Conservation (phyloP, 768 basidiomycete genomes). For the Boletus insuetus region DNA sequence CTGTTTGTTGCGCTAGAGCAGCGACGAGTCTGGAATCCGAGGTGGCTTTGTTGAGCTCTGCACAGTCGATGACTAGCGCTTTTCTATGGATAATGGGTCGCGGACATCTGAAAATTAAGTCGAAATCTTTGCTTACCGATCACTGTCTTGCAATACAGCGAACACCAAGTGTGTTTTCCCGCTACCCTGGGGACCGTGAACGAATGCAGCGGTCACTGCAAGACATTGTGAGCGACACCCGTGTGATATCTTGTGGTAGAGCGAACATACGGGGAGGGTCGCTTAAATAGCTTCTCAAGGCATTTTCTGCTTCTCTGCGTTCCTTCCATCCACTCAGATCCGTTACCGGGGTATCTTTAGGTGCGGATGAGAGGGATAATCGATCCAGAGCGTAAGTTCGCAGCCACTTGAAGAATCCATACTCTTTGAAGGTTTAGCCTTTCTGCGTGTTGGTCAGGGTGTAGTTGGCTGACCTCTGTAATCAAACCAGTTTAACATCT, state of each 20-base stretch:
- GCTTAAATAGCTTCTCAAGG: slow-evolving; percentile 66
- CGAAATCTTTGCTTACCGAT: slow-evolving; percentile 39
- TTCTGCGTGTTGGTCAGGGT: not conserved
- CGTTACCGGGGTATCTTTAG: slow-evolving; percentile 12
- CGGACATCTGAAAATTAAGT: not conserved
- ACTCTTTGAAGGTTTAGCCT: slow-evolving; percentile 45
- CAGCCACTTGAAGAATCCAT: slow-evolving; percentile 74
- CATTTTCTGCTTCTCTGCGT: slow-evolving; percentile 69
- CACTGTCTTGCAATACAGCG: slow-evolving; percentile 47
- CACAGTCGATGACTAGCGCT: slow-evolving; percentile 80
- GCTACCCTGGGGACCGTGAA: slow-evolving; percentile 83
- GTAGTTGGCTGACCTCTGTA: slow-evolving; percentile 49
- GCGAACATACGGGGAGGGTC: slow-evolving; percentile 66
- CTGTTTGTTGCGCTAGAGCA: slow-evolving; percentile 75
- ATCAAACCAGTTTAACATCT: slow-evolving; percentile 84
- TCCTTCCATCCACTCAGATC: slow-evolving; percentile 75
- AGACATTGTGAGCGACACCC: slow-evolving; percentile 6
- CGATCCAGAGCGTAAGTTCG: slow-evolving; percentile 57
- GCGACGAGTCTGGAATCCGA: slow-evolving; percentile 69
- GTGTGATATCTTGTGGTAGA: not conserved
- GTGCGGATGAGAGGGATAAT: slow-evolving; percentile 31
- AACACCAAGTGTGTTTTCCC: slow-evolving; percentile 68
- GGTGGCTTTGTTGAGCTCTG: slow-evolving; percentile 61
- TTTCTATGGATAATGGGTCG: slow-evolving; percentile 42
- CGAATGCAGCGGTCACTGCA: slow-evolving; percentile 69